Evolutionary conservation across 2,329 filamentous ascomycete genomes (phyloP).

Genomic region (Fusarium verticillioides): DNA sequence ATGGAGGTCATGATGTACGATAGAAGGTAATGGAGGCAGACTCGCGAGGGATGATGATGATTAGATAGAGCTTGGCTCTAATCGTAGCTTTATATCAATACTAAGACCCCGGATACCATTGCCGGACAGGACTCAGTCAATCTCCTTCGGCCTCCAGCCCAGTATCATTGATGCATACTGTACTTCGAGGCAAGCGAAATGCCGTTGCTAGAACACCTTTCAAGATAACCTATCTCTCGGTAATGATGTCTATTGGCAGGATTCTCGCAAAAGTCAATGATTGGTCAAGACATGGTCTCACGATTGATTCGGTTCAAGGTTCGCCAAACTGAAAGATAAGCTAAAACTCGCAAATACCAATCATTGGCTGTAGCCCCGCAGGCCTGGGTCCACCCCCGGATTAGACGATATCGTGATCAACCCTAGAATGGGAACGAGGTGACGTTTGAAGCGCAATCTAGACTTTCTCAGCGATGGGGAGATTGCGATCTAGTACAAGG

Average conservation of each 20-base stretch:
- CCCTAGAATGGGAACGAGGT: background rate
- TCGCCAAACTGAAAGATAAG: background rate
- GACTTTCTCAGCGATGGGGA: background rate
- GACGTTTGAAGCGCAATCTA: background rate
- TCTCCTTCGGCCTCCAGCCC: accelerated
- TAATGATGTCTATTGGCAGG: background rate
- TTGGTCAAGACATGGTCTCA: background rate
- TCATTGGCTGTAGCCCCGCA: background rate
- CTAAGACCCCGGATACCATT: background rate
- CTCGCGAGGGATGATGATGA: background rate
- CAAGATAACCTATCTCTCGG: background rate
- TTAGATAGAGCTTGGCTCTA: background rate
- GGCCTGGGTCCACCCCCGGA: background rate
- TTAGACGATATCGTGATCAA: background rate
- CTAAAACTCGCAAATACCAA: background rate
- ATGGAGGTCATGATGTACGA: accelerated
- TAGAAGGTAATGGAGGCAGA: background rate
- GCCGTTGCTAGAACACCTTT: background rate
- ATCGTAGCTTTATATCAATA: accelerated
- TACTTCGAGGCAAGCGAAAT: background rate
- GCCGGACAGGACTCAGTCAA: accelerated
- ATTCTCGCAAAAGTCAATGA: background rate
- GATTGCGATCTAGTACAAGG: accelerated
- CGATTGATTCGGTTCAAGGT: accelerated
- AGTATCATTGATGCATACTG: background rate